Conservation (phyloP, 345 rosid species). For the Balakata baccata region DNA sequence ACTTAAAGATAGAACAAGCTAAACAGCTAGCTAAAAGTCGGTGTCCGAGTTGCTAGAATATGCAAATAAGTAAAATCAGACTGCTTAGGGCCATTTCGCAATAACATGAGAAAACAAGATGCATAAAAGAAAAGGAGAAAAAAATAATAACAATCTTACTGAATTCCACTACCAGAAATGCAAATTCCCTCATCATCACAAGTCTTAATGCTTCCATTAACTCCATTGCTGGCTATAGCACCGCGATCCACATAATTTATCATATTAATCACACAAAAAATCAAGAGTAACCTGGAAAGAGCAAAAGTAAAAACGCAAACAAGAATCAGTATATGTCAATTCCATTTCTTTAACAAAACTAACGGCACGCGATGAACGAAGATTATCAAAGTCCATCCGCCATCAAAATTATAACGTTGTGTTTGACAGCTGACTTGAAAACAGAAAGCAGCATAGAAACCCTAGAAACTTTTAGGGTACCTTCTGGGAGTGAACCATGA, state of each 20-base stretch:
- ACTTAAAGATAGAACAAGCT: neutral
- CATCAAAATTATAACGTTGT: neutral
- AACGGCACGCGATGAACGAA: neutral
- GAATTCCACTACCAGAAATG: conserved; percentile 28
- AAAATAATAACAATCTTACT: conserved; percentile 2
- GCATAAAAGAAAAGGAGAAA: neutral
- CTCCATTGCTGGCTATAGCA: conserved; percentile 30
- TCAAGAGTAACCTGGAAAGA: conserved; percentile 19
- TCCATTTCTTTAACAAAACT: neutral
- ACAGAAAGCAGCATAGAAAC: too few relatives aligned
- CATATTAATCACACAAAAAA: conserved; percentile 27
- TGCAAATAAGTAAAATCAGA: neutral
- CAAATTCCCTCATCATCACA: conserved; percentile 28
- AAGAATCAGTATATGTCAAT: neutral
- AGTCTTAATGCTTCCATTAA: conserved; percentile 22
- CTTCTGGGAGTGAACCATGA: conserved; percentile 61
- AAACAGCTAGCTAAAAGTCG: neutral
- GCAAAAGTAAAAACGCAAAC: neutral
- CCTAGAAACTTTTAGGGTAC: conserved; percentile 20
- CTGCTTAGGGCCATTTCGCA: neutral
- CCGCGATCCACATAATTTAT: conserved; percentile 29
- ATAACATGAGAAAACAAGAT: too few relatives aligned
- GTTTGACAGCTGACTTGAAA: neutral
- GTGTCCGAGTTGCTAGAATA: neutral
- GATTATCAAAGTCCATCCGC: neutral